These are phyloP conservation scores for Sphaerulina vaccinii DNA, from an alignment of 2,329 filamentous ascomycete genomes.

Conservation along the genomic window DNA sequence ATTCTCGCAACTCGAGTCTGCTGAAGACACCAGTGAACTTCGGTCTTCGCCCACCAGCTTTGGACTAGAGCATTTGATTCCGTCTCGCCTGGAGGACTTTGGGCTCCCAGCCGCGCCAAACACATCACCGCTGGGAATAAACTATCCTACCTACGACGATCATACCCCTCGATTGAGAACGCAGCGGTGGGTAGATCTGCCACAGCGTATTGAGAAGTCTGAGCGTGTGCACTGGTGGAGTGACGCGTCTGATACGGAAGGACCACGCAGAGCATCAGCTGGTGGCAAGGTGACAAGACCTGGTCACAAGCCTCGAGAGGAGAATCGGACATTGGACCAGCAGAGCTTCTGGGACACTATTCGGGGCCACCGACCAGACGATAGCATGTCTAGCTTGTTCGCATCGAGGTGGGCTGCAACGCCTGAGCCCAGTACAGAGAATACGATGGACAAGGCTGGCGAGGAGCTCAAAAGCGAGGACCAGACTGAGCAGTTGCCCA, in stretches of 20 bases:
- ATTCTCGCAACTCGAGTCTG: constrained; percentile 32
- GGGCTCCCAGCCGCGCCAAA: constrained; percentile 19
- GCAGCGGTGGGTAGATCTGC: constrained; percentile 36
- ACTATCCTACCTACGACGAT: constrained; percentile 23
- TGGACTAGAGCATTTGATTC: constrained; percentile 38
- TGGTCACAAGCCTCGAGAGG: constrained; percentile 42
- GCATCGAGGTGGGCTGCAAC: constrained; percentile 35
- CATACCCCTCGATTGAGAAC: constrained; percentile 34
- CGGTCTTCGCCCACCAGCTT: constrained; percentile 34
- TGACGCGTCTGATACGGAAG: constrained; percentile 60
- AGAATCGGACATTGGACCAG: constrained; percentile 51
- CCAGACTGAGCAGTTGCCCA: constrained; percentile 12
- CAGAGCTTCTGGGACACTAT: constrained; percentile 49
- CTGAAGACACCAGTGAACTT: constrained; percentile 31
- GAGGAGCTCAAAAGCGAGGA: constrained; percentile 6
- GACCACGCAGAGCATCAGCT: constrained; percentile 20
- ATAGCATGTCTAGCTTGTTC: constrained; percentile 36
- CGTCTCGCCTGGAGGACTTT: constrained; percentile 32
- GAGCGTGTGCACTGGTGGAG: constrained; percentile 72
- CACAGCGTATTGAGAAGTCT: constrained; percentile 26
- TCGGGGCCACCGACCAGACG: constrained; percentile 40
- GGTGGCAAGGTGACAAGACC: constrained; percentile 7
- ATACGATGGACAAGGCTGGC: constrained; percentile 4
- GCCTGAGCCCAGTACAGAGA: constrained; percentile 21
- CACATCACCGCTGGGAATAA: constrained; percentile 17